Conservation (phyloP, 148 eudicot genomes). For the Fallopia convolvulus region DNA sequence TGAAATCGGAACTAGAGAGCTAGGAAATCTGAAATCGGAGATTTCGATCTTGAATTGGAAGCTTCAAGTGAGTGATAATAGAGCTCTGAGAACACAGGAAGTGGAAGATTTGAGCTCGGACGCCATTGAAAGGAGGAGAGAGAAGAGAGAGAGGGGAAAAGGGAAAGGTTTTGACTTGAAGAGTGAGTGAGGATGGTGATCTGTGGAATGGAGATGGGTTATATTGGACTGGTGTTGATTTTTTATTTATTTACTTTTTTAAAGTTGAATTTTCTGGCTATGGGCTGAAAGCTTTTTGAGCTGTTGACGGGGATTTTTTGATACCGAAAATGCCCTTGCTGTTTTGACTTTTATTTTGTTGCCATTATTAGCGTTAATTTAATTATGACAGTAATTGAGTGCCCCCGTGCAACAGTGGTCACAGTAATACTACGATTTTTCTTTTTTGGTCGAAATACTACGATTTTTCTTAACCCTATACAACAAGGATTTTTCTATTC, state of each 20-base stretch:
- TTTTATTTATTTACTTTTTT: neutral
- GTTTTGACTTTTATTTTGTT: conserved; percentile 6
- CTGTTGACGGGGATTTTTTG: neutral
- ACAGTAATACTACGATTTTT: too few relatives aligned
- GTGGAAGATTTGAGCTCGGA: conserved; percentile 3
- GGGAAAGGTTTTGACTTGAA: conserved; percentile 15
- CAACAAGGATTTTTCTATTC: too few relatives aligned
- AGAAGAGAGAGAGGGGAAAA: conserved; percentile 6
- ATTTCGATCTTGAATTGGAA: neutral
- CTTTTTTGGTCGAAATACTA: too few relatives aligned
- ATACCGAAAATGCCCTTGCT: neutral
- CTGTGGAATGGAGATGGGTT: neutral
- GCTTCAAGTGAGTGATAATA: conserved; percentile 1
- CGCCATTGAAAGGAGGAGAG: conserved; percentile 12
- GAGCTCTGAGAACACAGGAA: neutral
- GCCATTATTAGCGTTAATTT: conserved; percentile 10
- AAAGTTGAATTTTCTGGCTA: conserved; percentile 10
- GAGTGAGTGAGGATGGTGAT: conserved; percentile 10
- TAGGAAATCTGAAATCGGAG: neutral
- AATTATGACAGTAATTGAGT: conserved; percentile 10
- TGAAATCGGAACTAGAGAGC: neutral
- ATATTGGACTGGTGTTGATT: neutral
- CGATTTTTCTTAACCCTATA: too few relatives aligned
- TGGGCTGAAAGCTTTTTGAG: conserved; percentile 1
- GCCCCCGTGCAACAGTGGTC: conserved; percentile 11